Evolutionary conservation across 768 basidiomycete genomes (phyloP).

Genomic region (Coprinellus micaceus): DNA sequence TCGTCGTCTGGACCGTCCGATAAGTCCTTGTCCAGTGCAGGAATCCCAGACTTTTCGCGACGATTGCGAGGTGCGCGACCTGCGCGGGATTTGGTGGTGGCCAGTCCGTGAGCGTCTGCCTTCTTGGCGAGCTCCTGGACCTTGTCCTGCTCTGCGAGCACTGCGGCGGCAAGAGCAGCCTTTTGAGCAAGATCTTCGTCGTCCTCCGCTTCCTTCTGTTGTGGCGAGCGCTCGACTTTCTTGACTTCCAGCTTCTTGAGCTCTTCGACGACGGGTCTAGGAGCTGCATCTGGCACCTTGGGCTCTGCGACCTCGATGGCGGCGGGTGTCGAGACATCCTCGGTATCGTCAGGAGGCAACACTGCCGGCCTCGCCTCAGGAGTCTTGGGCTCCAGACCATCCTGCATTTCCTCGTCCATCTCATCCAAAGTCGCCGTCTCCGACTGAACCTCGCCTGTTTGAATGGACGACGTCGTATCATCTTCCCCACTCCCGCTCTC

Average conservation of each 20-base stretch:
- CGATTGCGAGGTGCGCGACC: slow-evolving; percentile 32
- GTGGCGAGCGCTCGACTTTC: slow-evolving; percentile 8
- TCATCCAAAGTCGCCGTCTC: slow-evolving; percentile 16
- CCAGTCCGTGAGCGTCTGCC: slow-evolving; percentile 21
- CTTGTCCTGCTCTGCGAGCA: background rate
- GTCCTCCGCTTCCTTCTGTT: background rate
- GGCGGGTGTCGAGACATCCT: background rate
- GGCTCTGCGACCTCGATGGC: background rate
- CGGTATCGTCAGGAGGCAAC: slow-evolving; percentile 20
- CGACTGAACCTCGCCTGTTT: slow-evolving; percentile 14
- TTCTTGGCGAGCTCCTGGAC: background rate
- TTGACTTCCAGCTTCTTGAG: slow-evolving; percentile 3
- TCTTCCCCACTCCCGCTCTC: slow-evolving; percentile 32
- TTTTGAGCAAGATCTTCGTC: slow-evolving; percentile 7
- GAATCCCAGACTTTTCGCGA: slow-evolving; percentile 80
- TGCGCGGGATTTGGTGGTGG: slow-evolving; percentile 19
- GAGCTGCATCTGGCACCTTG: background rate
- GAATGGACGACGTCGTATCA: slow-evolving; percentile 21
- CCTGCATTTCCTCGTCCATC: slow-evolving; percentile 19
- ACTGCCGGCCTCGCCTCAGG: slow-evolving; percentile 59
- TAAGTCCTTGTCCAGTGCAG: slow-evolving; percentile 72
- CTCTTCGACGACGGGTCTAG: slow-evolving; percentile 3
- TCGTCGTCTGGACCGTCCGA: slow-evolving; percentile 54
- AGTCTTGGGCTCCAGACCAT: slow-evolving; percentile 64
- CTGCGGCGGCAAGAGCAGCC: slow-evolving; percentile 3